Conservation (phyloP, 495 filamentous ascomycete species). For the Neurospora hispaniola region DNA sequence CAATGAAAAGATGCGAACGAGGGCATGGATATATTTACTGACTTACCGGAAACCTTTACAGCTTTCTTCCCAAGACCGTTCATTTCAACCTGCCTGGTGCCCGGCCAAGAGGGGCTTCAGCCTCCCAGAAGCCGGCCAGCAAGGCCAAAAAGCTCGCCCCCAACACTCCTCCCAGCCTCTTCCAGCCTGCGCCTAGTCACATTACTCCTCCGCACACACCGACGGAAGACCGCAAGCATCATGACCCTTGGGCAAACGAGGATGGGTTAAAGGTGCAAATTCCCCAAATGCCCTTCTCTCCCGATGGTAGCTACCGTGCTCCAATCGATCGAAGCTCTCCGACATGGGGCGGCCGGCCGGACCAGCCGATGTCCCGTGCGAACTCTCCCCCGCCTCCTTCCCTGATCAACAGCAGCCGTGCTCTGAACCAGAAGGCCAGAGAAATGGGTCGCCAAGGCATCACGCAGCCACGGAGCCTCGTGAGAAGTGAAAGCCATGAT, state of each 20-base stretch:
- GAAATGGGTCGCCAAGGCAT: conserved; percentile 37
- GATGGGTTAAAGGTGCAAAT: conserved; percentile 37
- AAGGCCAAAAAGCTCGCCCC: conserved; percentile 17
- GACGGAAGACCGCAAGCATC: conserved; percentile 40
- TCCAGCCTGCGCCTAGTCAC: conserved; percentile 26
- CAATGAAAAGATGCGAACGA: background rate
- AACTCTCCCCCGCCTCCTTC: conserved; percentile 59
- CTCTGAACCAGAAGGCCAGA: conserved; percentile 43
- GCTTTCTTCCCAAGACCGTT: conserved; percentile 84
- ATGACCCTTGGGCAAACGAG: conserved; percentile 51
- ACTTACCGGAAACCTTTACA: conserved; percentile 21
- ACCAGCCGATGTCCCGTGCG: conserved; percentile 65
- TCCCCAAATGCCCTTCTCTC: conserved; percentile 19
- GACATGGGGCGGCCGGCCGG: conserved; percentile 57
- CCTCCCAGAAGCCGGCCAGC: conserved; percentile 22
- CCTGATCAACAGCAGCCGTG: conserved; percentile 49
- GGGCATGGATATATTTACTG: background rate
- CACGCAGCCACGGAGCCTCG: conserved; percentile 31
- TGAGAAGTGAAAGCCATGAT: conserved; percentile 47
- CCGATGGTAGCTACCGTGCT: conserved; percentile 25
- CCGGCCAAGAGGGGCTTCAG: conserved; percentile 19
- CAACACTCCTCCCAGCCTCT: conserved; percentile 34
- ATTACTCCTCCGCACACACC: conserved; percentile 49
- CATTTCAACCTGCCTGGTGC: conserved; percentile 52
- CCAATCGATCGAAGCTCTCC: conserved; percentile 56